These are phyloP conservation scores for Exophiala sp. DNA, from an alignment of 2,329 filamentous ascomycete species.

Conservation along the genomic window DNA sequence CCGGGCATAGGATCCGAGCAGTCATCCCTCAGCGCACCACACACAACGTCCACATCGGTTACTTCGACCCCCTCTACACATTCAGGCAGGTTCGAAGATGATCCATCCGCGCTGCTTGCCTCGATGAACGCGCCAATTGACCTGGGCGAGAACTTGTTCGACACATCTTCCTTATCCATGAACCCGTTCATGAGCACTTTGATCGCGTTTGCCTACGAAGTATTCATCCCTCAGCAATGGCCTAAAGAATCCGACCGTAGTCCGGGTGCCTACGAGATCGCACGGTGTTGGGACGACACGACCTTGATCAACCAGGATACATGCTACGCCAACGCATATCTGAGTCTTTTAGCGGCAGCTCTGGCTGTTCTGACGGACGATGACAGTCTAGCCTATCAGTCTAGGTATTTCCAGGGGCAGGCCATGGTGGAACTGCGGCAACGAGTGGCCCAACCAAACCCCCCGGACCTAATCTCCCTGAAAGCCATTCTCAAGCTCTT, in stretches of 20 bases:
- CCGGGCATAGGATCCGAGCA: slow-evolving; percentile 16
- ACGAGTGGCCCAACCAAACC: slow-evolving; percentile 14
- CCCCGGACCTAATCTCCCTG: slow-evolving; percentile 20
- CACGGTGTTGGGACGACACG: slow-evolving; percentile 22
- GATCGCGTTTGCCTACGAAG: slow-evolving; percentile 23
- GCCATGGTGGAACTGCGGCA: slow-evolving; percentile 24
- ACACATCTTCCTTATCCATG: slow-evolving; percentile 7
- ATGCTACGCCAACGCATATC: slow-evolving; percentile 25
- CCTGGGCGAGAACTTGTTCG: slow-evolving; percentile 8
- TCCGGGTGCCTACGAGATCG: slow-evolving; percentile 19
- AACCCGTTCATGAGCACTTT: slow-evolving; percentile 19
- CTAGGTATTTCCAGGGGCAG: slow-evolving; percentile 24
- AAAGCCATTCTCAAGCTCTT: slow-evolving; percentile 27
- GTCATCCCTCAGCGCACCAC: slow-evolving; percentile 6
- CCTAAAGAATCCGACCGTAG: slow-evolving; percentile 19
- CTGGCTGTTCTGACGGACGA: slow-evolving; percentile 19
- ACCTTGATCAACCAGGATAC: slow-evolving; percentile 21
- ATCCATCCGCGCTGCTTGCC: slow-evolving; percentile 8
- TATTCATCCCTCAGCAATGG: slow-evolving; percentile 24
- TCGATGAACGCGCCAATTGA: slow-evolving; percentile 10
- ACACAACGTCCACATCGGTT: slow-evolving; percentile 2
- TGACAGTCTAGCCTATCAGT: slow-evolving; percentile 19
- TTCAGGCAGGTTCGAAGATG: slow-evolving; percentile 18
- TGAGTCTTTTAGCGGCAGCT: slow-evolving; percentile 22
- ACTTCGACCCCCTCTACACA: slow-evolving; percentile 17